Evolutionary conservation across 106 monocot species (phyloP), one percentile per base, ranked within the genome.

Genomic region (Dendrobium officinale): DNA sequence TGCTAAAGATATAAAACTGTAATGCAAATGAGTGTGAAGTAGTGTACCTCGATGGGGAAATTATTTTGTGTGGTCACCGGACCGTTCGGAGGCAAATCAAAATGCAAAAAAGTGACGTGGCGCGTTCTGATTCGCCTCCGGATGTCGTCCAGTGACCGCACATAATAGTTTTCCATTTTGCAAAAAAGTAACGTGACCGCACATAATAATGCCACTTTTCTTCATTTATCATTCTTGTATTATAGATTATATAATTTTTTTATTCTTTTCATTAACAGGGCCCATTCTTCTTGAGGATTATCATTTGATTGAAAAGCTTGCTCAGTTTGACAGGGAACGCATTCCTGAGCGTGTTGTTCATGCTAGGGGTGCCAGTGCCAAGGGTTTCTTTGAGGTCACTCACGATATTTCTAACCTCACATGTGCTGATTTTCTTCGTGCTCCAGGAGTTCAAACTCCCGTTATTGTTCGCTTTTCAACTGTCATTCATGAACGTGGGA

Each of bases 261-360:
- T 37, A 75, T 75, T 13, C 4, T 44, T 75, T 8, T 7, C 41
- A 43, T 77, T 45, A 9, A 18, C 78, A 91, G 91, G 92, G 13
- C 92, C 90, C 6, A 86, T 90, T 59, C 92, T 92, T 19, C 84
- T 92, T 61, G 92, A 92, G 81, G 92, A 92, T 61, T 92, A 92
- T 72, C 92, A 92, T 75, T 42, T 92, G 75, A 81, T 92, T 80
- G 92, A 92, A 67, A 92, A 92, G 84, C 70, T 92, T 70, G 92
- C 92, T 19, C 83, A 92, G 55, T 92, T 92, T 80, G 90, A 85
- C 67, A 80, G 92, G 80, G 92, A 92, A 67, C 83, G 90, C 6
- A 92, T 92, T 70, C 92, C 92, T 40, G 90, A 92, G 68, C 87
- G 92, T 66, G 92, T 92, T 75, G 92, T 90, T 54, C 92, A 92